Conservation (phyloP, 495 filamentous ascomycete genomes). For the Penicillium bialowiezense region DNA sequence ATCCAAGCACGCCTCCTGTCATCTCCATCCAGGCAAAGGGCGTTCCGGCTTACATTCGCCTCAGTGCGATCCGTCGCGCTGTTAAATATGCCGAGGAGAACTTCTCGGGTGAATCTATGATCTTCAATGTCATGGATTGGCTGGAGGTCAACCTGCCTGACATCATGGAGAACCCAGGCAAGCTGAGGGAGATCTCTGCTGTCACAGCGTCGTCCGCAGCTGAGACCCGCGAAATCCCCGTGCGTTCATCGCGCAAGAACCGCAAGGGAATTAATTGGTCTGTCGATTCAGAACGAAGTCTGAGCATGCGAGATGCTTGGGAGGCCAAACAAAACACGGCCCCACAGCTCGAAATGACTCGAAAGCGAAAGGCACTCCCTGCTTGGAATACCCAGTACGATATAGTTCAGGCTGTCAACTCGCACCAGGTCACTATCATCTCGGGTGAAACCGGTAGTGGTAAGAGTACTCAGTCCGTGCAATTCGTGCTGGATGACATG, state of each 20-base stretch:
- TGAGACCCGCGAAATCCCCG: slow-evolving; percentile 33
- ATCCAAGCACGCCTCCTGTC: slow-evolving; percentile 74
- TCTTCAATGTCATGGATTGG: slow-evolving; percentile 89
- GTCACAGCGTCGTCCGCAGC: slow-evolving; percentile 39
- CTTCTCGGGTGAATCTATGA: slow-evolving; percentile 77
- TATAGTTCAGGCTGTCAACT: slow-evolving; percentile 68
- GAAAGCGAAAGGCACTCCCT: slow-evolving; percentile 67
- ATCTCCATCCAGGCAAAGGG: slow-evolving; percentile 60
- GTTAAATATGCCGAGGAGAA: slow-evolving; percentile 64
- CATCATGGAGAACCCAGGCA: slow-evolving; percentile 80
- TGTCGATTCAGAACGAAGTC: slow-evolving; percentile 34
- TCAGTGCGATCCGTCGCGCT: slow-evolving; percentile 80
- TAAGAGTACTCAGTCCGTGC: slow-evolving; percentile 95
- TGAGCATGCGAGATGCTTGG: slow-evolving; percentile 50
- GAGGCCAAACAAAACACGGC: slow-evolving; percentile 51
- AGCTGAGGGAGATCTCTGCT: slow-evolving; percentile 74
- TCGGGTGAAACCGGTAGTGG: slow-evolving; percentile 95
- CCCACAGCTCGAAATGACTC: slow-evolving; percentile 67
- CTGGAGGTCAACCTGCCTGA: slow-evolving; percentile 70
- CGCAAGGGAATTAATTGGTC: slow-evolving; percentile 38
- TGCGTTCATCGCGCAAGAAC: slow-evolving; percentile 50
- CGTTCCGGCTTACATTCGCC: slow-evolving; percentile 88
- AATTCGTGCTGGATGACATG: slow-evolving; percentile 92
- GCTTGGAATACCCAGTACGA: slow-evolving; percentile 81
- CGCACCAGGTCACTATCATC: slow-evolving; percentile 88